These are phyloP conservation scores for Fusarium coffeatum DNA, from an alignment of 2,329 filamentous ascomycete genomes.

Conservation along the genomic window DNA sequence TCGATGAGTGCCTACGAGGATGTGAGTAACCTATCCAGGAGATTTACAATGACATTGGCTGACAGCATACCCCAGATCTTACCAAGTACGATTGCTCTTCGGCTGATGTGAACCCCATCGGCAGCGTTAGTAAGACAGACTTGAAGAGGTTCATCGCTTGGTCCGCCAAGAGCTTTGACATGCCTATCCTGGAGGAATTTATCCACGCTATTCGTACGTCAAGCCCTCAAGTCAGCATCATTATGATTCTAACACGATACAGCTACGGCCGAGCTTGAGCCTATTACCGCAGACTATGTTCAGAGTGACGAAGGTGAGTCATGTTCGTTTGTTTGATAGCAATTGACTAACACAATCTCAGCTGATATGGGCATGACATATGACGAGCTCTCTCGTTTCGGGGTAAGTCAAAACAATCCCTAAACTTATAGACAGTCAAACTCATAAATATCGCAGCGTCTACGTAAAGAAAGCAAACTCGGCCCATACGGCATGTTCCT, in stretches of 20 bases:
- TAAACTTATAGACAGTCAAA: not conserved
- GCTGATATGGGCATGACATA: constrained; percentile 60
- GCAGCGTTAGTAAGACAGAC: constrained; percentile 65
- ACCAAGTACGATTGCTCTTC: constrained; percentile 50
- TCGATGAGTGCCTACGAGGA: constrained; percentile 42
- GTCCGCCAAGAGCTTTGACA: constrained; percentile 63
- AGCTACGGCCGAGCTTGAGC: constrained; percentile 59
- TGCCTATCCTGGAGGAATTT: constrained; percentile 73
- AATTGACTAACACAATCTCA: not conserved
- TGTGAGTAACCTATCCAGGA: not conserved
- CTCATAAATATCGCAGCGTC: constrained; percentile 15
- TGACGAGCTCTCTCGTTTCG: constrained; percentile 55
- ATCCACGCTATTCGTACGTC: constrained; percentile 65
- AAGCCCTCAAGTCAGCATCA: not conserved
- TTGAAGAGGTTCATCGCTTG: constrained; percentile 73
- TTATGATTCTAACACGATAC: not conserved
- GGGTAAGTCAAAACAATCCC: constrained; percentile 25
- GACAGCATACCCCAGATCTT: constrained; percentile 9
- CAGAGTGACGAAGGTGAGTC: constrained; percentile 52
- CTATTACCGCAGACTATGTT: constrained; percentile 51
- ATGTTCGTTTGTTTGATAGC: not conserved
- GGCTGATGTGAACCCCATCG: constrained; percentile 55
- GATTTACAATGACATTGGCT: not conserved
- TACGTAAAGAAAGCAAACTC: constrained; percentile 57
- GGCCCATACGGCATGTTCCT: constrained; percentile 57